Conservation (phyloP, 441 rosid genomes). For the Melastoma candidum region DNA sequence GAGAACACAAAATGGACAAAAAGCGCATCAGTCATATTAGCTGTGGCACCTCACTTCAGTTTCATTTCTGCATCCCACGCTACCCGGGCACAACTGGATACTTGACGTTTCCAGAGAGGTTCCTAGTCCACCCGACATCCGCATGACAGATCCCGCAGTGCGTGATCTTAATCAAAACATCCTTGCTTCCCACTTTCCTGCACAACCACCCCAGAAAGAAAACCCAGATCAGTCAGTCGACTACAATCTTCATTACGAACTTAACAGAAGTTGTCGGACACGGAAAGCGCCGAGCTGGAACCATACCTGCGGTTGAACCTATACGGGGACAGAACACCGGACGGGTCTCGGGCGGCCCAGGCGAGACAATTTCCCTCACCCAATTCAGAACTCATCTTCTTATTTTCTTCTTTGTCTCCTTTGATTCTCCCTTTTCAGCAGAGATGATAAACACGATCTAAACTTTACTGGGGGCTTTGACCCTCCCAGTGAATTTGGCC, state of each 20-base stretch:
- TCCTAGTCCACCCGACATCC: neutral
- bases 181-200: neutral
- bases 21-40: neutral
- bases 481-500: no score
- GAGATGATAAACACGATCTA: no score
- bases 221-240: neutral
- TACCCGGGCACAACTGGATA: slow-evolving; percentile 1
- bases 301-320: neutral
- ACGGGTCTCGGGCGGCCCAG: slow-evolving; percentile 2
- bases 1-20: neutral
- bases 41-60: neutral
- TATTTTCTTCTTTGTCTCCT: no score
- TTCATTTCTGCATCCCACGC: no score
- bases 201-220: neutral
- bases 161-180: neutral
- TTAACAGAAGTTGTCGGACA: neutral
- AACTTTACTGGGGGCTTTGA: no score
- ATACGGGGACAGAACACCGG: neutral
- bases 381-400: slow-evolving; percentile 1
- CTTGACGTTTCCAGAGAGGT: neutral
- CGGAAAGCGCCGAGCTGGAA: neutral
- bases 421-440: no score
- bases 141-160: neutral
- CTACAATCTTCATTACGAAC: neutral
- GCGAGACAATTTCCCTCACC: neutral